Percentiles rank a stretch among this genome's conserved stretches.
Evolutionary conservation across 805 yeast species (phyloP).

Genomic region (Pichia nanzhaoensis): DNA sequence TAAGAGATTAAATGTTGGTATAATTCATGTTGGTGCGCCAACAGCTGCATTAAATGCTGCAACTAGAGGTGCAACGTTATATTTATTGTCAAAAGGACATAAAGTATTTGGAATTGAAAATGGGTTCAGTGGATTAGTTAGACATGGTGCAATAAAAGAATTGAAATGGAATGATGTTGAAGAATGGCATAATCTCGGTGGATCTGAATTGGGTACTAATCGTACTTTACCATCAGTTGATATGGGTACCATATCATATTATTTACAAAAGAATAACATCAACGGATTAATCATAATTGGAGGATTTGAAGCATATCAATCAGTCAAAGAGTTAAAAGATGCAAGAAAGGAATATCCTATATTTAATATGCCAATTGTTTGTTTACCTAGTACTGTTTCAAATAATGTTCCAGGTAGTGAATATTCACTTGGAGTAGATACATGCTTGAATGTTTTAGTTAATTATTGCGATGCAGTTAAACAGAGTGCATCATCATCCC

Average conservation of each 20-base stretch:
- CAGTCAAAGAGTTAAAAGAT: conserved; percentile 73
- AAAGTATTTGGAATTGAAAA: conserved; percentile 84
- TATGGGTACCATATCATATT: conserved; percentile 85
- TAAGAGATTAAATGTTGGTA: conserved; percentile 65
- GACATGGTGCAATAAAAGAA: conserved; percentile 77
- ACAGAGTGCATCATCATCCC: conserved; percentile 89
- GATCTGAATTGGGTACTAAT: conserved; percentile 96
- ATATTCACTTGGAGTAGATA: conserved; percentile 90
- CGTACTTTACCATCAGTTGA: conserved; percentile 79
- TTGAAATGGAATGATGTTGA: conserved; percentile 81
- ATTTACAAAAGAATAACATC: conserved; percentile 79
- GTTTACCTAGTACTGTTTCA: conserved; percentile 92
- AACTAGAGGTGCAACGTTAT: conserved; percentile 81
- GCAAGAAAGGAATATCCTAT: conserved; percentile 80
- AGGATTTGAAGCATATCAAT: conserved; percentile 93
- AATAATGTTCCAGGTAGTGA: conserved; percentile 99
- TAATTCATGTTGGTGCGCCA: conserved; percentile 93
- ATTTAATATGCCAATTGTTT: conserved; percentile 88
- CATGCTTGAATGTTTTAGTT: conserved; percentile 87
- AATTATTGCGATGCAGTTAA: conserved; percentile 93
- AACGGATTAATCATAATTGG: conserved; percentile 91
- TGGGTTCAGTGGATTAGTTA: conserved; percentile 86
- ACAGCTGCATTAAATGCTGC: conserved; percentile 96
- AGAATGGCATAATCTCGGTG: conserved; percentile 85
- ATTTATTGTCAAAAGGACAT: conserved; percentile 87